phyloP scores from a whole-genome alignment of 352 stramenopile species.

The Pythium monospermum region DNA sequence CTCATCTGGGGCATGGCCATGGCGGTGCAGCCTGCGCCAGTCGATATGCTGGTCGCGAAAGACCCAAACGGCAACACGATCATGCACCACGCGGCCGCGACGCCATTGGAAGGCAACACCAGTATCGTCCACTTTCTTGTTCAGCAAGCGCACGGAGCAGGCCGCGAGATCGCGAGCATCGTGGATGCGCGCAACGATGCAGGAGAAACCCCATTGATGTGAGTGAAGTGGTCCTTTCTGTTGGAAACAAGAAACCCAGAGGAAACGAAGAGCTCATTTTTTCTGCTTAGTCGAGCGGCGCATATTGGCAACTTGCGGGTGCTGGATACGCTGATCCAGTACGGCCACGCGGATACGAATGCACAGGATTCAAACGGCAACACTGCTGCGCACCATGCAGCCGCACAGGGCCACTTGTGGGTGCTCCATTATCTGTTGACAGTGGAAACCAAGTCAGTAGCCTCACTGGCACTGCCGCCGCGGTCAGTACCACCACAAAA shows the following conservation, averaged over 20 bases:
- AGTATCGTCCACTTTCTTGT: slow-evolving; percentile 80
- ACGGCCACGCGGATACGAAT: slow-evolving; percentile 42
- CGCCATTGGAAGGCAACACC: slow-evolving; percentile 22
- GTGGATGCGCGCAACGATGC: slow-evolving; percentile 53
- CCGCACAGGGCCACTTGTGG: slow-evolving; percentile 65
- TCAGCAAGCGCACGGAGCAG: slow-evolving; percentile 50
- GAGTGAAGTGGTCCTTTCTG: not conserved
- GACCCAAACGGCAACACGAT: slow-evolving; percentile 52
- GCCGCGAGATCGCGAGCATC: slow-evolving; percentile 22
- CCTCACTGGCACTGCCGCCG: too few relatives aligned
- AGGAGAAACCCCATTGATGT: slow-evolving; percentile 77
- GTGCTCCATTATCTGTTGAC: slow-evolving; percentile 70
- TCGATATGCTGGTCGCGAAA: slow-evolving; percentile 40
- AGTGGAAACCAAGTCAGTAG: too few relatives aligned
- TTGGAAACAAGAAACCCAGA: slow-evolving; percentile 19
- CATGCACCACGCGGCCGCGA: slow-evolving; percentile 58
- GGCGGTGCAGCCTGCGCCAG: slow-evolving; percentile 44
- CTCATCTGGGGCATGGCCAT: slow-evolving; percentile 83
- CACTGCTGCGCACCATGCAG: slow-evolving; percentile 64
- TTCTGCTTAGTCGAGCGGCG: slow-evolving; percentile 50
- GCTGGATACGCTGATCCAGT: slow-evolving; percentile 48
- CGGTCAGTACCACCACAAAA: not conserved
- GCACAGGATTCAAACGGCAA: slow-evolving; percentile 56
- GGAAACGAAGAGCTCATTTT: too few relatives aligned
- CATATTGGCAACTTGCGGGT: slow-evolving; percentile 65